Percentiles rank a stretch among this genome's conserved stretches.
These are phyloP conservation scores for Amphichorda felina DNA, from an alignment of 2,329 filamentous ascomycete genomes.

Conservation along the genomic window DNA sequence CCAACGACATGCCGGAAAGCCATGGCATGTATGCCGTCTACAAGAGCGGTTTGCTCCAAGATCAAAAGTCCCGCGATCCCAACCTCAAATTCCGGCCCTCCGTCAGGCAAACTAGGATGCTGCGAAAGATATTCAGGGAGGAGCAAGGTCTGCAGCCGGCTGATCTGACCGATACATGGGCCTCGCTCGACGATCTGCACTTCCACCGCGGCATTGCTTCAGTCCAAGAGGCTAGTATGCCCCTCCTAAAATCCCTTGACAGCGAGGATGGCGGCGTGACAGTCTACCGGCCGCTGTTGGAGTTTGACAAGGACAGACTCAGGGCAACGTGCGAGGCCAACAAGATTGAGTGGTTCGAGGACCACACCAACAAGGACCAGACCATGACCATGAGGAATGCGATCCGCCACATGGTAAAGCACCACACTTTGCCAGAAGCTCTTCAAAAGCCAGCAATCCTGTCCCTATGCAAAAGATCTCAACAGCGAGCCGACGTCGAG, in stretches of 20 bases:
- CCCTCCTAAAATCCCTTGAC: constrained; percentile 20
- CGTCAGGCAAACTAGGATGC: constrained; percentile 13
- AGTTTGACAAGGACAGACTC: constrained; percentile 62
- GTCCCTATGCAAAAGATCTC: constrained; percentile 41
- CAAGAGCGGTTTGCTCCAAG: constrained; percentile 47
- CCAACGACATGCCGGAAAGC: constrained; percentile 72
- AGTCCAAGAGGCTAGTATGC: constrained; percentile 10
- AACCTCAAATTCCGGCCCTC: constrained; percentile 24
- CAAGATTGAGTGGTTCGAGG: constrained; percentile 66
- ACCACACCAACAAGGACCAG: constrained; percentile 68
- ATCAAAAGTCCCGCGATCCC: constrained; percentile 23
- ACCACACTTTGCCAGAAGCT: constrained; percentile 53
- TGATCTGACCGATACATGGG: neutral
- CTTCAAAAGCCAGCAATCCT: constrained; percentile 56
- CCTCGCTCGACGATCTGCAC: constrained; percentile 8
- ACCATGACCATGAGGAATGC: constrained; percentile 75
- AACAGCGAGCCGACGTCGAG: constrained; percentile 26
- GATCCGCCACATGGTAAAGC: constrained; percentile 52
- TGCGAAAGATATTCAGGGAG: constrained; percentile 16
- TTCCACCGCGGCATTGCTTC: constrained; percentile 13
- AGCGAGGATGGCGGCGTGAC: constrained; percentile 55
- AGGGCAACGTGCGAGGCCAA: constrained; percentile 61
- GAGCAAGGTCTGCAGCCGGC: constrained; percentile 7
- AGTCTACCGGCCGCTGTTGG: constrained; percentile 57
- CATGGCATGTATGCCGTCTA: constrained; percentile 61